Percentiles rank a stretch among this genome's conserved stretches.
These are phyloP conservation scores for Zopfochytrium polystomum DNA, from an alignment of 371 early-diverging fungal species.

Conservation along the genomic window DNA sequence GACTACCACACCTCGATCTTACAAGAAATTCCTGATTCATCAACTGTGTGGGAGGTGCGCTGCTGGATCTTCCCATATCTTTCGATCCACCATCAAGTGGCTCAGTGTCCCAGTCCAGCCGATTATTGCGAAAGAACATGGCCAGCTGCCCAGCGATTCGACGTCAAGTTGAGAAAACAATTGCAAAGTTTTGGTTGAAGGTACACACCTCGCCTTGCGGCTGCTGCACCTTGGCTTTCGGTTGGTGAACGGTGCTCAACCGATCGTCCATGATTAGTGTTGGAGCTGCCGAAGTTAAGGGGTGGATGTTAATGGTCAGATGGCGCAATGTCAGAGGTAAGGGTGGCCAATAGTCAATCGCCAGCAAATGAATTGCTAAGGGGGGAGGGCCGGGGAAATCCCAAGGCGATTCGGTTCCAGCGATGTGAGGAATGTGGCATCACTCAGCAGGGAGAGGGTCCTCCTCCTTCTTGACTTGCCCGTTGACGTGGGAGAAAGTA, in stretches of 20 bases:
- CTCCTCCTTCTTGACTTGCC: no score
- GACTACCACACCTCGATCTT: constrained; percentile 16
- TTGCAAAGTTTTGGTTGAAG: constrained; percentile 3
- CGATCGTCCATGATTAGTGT: no score
- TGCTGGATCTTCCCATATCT: constrained; percentile 46
- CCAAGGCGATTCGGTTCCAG: no score
- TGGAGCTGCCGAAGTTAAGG: no score
- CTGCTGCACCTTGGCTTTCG: constrained; percentile 40
- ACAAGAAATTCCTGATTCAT: constrained; percentile 1
- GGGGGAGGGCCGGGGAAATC: no score
- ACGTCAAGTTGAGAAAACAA: neutral
- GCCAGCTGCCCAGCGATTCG: constrained; percentile 34
- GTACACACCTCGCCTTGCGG: constrained; percentile 41
- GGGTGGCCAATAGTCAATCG: no score
- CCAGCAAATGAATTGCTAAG: no score
- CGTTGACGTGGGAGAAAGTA: no score
- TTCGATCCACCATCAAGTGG: constrained; percentile 20
- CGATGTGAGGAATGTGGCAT: no score
- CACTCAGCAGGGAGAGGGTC: no score
- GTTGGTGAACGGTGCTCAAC: constrained; percentile 26
- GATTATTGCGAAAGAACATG: constrained; percentile 38
- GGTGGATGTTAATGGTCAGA: no score
- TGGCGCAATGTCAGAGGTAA: no score
- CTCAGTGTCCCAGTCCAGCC: constrained; percentile 38
- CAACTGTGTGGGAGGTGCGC: constrained; percentile 52